These are phyloP conservation scores for Fomes fomentarius DNA, from an alignment of 1,284 basidiomycete species.

Conservation along the genomic window DNA sequence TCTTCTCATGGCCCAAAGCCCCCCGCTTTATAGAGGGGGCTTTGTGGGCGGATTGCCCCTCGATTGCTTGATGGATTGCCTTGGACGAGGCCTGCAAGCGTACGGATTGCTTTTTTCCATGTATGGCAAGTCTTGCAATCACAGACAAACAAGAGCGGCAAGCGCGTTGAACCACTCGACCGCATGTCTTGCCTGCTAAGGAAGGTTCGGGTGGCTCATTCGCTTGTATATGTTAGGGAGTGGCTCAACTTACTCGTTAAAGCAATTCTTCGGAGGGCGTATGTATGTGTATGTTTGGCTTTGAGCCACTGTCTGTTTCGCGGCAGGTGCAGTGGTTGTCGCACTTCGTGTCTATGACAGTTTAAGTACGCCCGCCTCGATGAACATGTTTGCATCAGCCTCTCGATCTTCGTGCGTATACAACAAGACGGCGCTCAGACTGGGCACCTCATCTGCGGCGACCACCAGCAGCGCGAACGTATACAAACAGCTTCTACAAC, in stretches of 20 bases:
- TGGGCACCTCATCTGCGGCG: too few relatives aligned
- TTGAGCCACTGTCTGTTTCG: background rate
- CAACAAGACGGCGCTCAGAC: too few relatives aligned
- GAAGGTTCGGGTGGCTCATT: slow-evolving; percentile 1
- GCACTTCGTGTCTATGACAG: too few relatives aligned
- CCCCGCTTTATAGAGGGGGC: slow-evolving; percentile 13
- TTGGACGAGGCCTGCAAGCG: background rate
- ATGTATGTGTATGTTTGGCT: slow-evolving; percentile 13
- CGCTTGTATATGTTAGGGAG: background rate
- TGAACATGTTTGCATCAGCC: background rate
- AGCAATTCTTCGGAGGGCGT: background rate
- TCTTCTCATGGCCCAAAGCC: background rate
- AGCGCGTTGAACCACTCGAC: slow-evolving; percentile 11
- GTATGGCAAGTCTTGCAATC: slow-evolving; percentile 14
- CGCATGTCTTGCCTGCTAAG: slow-evolving; percentile 15
- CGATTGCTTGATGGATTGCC: slow-evolving; percentile 22
- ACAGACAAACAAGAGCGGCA: slow-evolving; percentile 15
- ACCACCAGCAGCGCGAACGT: too few relatives aligned
- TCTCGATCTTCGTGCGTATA: background rate
- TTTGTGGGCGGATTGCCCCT: background rate
- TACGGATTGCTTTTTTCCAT: slow-evolving; percentile 21
- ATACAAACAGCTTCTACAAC: background rate
- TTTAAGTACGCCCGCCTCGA: too few relatives aligned
- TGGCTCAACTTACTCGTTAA: slow-evolving; percentile 7
- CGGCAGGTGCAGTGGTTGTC: background rate